Evolutionary conservation across 768 basidiomycete species (phyloP).

Genomic region (Lepiota brunneoincarnata): DNA sequence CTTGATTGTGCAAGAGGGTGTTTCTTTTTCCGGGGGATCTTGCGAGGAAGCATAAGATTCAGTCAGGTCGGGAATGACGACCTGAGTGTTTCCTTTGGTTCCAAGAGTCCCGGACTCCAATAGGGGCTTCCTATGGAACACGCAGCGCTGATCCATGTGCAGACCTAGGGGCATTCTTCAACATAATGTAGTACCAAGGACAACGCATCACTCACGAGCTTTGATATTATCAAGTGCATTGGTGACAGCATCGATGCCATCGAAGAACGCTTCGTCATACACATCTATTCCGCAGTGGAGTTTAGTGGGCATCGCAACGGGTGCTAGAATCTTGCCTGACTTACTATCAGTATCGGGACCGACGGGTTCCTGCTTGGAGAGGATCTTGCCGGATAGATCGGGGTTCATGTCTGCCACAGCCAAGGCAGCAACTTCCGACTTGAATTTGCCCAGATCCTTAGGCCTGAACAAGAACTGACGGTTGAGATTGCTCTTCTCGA

Average conservation of each 20-base stretch:
- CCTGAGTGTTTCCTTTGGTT: conserved; percentile 97
- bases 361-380: conserved; percentile 89
- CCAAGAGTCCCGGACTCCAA: conserved; percentile 98
- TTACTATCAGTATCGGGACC: conserved; percentile 90
- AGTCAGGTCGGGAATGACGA: conserved; percentile 89
- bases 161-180: conserved; percentile 49
- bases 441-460: conserved; percentile 96
- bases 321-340: conserved; percentile 22
- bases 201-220: conserved; percentile 63
- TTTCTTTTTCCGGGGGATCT: conserved; percentile 97
- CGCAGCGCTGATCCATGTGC: conserved; percentile 98
- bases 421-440: conserved; percentile 87
- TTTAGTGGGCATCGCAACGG: conserved; percentile 3
- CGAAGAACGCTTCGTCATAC: conserved; percentile 89
- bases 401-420: conserved; percentile 98
- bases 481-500: conserved; percentile 99
- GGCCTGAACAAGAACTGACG: conserved; percentile 96
- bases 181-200: not conserved
- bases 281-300: conserved; percentile 68
- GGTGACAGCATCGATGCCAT: conserved; percentile 86
- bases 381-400: conserved; percentile 80
- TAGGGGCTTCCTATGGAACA: conserved; percentile 93
- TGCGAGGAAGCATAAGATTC: conserved; percentile 98
- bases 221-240: conserved; percentile 97
- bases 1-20: conserved; percentile 96